Base-by-base conservation (phyloP, 2,329 filamentous ascomycete species). In the Colletotrichum sansevieriae region DNA sequence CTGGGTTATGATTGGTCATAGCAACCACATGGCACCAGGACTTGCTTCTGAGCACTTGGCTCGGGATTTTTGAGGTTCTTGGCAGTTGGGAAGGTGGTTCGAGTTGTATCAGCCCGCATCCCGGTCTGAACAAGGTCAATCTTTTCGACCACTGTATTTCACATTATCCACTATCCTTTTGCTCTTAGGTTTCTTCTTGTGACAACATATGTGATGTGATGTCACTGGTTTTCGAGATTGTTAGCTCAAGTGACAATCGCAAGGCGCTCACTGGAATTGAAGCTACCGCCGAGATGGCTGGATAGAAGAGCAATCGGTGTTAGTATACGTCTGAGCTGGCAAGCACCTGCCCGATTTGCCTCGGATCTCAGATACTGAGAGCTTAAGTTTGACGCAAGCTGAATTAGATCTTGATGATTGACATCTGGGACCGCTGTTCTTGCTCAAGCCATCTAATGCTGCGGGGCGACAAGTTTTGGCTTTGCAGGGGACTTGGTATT, bases 1-100 rank as follows among this genome's bases (percentile, higher is more conserved):
- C 15, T 20, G 8, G 18, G n/a, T 20, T n/a, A 46, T 46, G 43
- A 46, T 46, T 46, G n/a, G n/a, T 37, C 15, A 43, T 43, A 35
- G 25, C 43, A 25, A 55, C n/a, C 59, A 62, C 47, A 55, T 62
- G 47, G 59, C 59, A 39, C 10, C 37, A 39, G 13, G 11, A 39
- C 22, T 29, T 51, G 54, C 46, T 60, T 33, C 29, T 46, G 29
- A n/a, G 44, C 41, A 44, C 54, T 51, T 35, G 8, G 20, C 3
- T 33, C 52, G 35, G 52, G 22, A 33, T 20, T 35, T 51, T 25
- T 11, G 35, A 49, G 25, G n/a, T 46, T 43, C 41, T 29, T 49
- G 43, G 25, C 51, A 54, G 22, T 47, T 33, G 12, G n/a, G 13
- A 22, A 11, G 18, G 22, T 22, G 44, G 20, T 43, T 10, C 37